Evolutionary conservation across 176 grass and related monocot species (phyloP).

Genomic region (maize (Zea mays)): DNA sequence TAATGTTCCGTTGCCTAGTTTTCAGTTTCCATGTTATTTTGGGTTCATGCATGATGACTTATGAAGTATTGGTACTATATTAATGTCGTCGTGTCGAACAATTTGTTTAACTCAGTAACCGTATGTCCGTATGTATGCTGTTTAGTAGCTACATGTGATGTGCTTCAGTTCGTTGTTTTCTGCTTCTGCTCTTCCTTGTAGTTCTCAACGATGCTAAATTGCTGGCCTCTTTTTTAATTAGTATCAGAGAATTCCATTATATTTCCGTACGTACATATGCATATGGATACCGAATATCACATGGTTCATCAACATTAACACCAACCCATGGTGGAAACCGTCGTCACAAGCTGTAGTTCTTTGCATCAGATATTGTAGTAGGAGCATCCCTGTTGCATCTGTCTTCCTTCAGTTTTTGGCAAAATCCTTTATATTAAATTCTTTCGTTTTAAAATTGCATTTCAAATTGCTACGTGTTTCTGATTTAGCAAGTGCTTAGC

Average conservation of each 20-base stretch:
- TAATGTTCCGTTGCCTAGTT: background rate
- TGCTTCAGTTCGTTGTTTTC: background rate
- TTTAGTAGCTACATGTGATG: background rate
- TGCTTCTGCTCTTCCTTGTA: background rate
- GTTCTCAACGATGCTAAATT: background rate
- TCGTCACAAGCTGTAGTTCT: too few relatives aligned
- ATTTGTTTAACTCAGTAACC: background rate
- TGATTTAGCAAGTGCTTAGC: too few relatives aligned
- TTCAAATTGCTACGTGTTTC: too few relatives aligned
- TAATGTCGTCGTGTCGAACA: background rate
- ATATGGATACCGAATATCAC: background rate
- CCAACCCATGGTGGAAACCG: too few relatives aligned
- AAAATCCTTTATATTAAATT: too few relatives aligned
- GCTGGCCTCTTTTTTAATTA: background rate
- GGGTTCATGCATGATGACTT: constrained; percentile 17
- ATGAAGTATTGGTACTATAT: background rate
- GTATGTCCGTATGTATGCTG: too few relatives aligned
- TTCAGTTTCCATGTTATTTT: background rate
- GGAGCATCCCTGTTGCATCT: too few relatives aligned
- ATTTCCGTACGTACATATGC: too few relatives aligned
- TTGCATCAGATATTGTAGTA: too few relatives aligned
- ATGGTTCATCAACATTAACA: background rate
- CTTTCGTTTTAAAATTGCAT: too few relatives aligned
- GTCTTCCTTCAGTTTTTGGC: too few relatives aligned
- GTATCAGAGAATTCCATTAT: background rate